Percentiles rank a stretch among this genome's conserved stretches.
phyloP scores from a whole-genome alignment of 2,329 filamentous ascomycete genomes.

The Colletotrichum sp. region DNA sequence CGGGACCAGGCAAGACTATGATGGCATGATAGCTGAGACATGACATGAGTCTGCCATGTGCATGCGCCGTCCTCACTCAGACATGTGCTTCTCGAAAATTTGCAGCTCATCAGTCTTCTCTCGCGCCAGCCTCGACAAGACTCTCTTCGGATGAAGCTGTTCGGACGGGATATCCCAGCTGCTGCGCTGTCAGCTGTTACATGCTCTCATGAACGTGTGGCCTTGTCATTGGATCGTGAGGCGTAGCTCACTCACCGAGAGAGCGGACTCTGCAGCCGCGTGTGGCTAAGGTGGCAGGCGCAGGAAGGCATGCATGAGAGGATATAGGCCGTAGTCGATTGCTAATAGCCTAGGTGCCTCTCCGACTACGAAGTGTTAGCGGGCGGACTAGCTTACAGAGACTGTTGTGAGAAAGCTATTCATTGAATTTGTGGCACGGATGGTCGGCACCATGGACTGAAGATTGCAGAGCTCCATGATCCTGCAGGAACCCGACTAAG shows the following conservation, averaged over 20 bases:
- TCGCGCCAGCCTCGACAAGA: not conserved
- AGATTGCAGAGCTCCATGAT: not conserved
- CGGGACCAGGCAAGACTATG: not conserved
- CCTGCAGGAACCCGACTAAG: constrained; percentile 3
- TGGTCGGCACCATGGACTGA: not conserved
- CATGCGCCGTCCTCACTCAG: not conserved
- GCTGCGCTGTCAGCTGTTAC: not conserved
- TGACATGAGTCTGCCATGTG: not conserved
- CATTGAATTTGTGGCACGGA: not conserved
- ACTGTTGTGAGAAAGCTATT: not conserved
- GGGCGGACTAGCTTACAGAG: not conserved
- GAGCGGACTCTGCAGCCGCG: not conserved
- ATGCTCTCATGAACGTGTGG: not conserved
- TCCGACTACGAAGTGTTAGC: not conserved
- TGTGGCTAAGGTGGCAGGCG: not conserved
- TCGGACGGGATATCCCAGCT: not conserved
- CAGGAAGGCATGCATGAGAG: not conserved
- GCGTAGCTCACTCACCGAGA: not conserved
- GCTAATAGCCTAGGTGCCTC: not conserved
- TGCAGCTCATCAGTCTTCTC: not conserved
- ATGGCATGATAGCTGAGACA: not conserved
- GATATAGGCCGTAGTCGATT: not conserved
- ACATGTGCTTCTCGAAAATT: not conserved
- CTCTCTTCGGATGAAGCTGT: not conserved
- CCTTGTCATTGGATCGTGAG: not conserved